Evolutionary conservation across 2,329 filamentous ascomycete genomes (phyloP).

Genomic region (Mariannaea elegans): DNA sequence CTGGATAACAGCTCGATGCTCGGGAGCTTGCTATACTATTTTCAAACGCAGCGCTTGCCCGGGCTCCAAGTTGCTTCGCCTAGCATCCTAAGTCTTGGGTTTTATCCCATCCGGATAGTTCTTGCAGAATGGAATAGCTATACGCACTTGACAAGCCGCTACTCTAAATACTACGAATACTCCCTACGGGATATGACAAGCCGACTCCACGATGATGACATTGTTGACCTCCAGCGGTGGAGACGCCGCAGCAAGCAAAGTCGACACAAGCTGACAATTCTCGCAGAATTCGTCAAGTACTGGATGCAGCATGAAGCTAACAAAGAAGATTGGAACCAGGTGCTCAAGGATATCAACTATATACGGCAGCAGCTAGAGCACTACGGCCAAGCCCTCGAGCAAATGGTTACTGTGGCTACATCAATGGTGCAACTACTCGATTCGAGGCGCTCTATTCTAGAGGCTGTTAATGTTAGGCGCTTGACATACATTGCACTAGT

Average conservation of each 20-base stretch:
- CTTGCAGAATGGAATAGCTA: conserved; percentile 33
- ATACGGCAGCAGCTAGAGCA: conserved; percentile 22
- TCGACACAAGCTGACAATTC: too few species aligned
- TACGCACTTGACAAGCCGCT: conserved; percentile 25
- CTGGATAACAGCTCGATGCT: conserved; percentile 12
- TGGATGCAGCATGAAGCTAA: too few species aligned
- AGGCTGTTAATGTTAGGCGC: conserved; percentile 16
- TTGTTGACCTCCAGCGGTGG: conserved; percentile 34
- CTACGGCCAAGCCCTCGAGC: conserved; percentile 25
- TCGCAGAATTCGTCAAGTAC: too few species aligned
- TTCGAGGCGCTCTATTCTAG: conserved; percentile 24
- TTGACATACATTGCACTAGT: conserved; percentile 12
- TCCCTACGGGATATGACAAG: conserved; percentile 17
- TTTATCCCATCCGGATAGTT: conserved; percentile 29
- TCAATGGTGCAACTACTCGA: conserved; percentile 33
- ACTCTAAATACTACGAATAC: conserved; percentile 33
- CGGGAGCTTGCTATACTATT: conserved; percentile 13
- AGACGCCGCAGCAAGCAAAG: too few species aligned
- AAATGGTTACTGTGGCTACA: conserved; percentile 28
- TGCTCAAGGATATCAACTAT: too few species aligned
- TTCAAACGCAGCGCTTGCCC: background rate
- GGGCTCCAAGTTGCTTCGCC: background rate
- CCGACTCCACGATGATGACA: conserved; percentile 25
- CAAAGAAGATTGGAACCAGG: too few species aligned
- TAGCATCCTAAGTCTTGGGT: conserved; percentile 22